These are phyloP conservation scores for Sporobolomyces roseus DNA, from an alignment of 768 basidiomycete species.

Conservation along the genomic window DNA sequence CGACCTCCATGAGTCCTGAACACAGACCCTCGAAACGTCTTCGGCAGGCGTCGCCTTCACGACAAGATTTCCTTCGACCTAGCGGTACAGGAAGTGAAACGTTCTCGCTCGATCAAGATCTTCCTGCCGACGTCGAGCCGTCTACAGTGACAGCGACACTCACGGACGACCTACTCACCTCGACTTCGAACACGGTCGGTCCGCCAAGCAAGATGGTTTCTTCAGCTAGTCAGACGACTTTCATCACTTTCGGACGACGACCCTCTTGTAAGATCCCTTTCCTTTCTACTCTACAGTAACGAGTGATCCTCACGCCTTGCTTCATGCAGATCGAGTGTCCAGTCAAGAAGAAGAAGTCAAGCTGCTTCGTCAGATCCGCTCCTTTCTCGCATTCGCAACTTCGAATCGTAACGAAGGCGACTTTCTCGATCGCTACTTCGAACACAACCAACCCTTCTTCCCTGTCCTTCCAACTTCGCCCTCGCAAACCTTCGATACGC, in stretches of 20 bases:
- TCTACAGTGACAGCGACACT: conserved; percentile 20
- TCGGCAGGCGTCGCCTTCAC: too few relatives aligned
- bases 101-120: conserved; percentile 19
- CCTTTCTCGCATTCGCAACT: not conserved
- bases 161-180: conserved; percentile 37
- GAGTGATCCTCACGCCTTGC: too few relatives aligned
- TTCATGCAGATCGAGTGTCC: not conserved
- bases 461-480: not conserved
- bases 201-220: conserved; percentile 23
- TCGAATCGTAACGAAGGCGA: not conserved
- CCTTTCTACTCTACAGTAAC: too few relatives aligned
- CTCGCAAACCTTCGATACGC: not conserved
- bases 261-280: conserved; percentile 18
- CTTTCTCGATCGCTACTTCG: conserved; percentile 1
- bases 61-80: too few relatives aligned
- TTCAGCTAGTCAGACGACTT: not conserved
- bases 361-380: conserved; percentile 8
- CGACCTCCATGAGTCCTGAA: not conserved
- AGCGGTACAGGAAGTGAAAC: not conserved
- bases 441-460: not conserved
- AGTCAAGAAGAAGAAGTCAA: not conserved
- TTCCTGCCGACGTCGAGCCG: conserved; percentile 2
- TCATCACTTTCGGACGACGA: conserved; percentile 16
- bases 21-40: not conserved
- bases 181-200: not conserved